phyloP scores from a whole-genome alignment of 78 protist species.

The Guillardia theta region DNA sequence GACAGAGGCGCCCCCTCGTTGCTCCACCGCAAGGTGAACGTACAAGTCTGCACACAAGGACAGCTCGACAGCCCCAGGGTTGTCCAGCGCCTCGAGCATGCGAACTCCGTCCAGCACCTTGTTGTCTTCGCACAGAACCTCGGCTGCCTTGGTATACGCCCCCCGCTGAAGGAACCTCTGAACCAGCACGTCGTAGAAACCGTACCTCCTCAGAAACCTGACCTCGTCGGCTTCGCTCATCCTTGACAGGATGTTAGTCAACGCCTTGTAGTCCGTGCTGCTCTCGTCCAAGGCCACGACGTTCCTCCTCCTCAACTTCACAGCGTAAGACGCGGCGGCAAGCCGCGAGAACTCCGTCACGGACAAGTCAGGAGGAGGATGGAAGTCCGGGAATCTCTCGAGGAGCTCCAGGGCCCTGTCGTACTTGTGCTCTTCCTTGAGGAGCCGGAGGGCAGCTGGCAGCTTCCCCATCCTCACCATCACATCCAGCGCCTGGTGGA shows the following conservation, averaged over 20 bases:
- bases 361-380: not conserved
- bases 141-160: not conserved
- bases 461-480: not conserved
- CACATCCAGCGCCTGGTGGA: not conserved
- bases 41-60: too few species aligned
- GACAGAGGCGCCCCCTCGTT: too few species aligned
- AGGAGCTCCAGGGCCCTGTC: not conserved
- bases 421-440: constrained; percentile 17
- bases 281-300: too few species aligned
- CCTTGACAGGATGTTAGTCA: too few species aligned
- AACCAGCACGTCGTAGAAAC: not conserved
- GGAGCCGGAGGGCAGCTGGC: not conserved
- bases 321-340: too few species aligned
- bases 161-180: not conserved
- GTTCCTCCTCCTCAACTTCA: too few species aligned
- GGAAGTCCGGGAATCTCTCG: not conserved
- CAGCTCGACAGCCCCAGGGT: too few species aligned
- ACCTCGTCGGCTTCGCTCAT: too few species aligned
- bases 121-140: not conserved
- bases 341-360: not conserved
- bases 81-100: too few species aligned
- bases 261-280: too few species aligned
- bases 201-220: not conserved
- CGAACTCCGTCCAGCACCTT: too few species aligned
- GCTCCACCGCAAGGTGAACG: too few species aligned